Base-by-base conservation (phyloP, 2,329 filamentous ascomycete genomes). In the Alternaria angustiovoidea region DNA sequence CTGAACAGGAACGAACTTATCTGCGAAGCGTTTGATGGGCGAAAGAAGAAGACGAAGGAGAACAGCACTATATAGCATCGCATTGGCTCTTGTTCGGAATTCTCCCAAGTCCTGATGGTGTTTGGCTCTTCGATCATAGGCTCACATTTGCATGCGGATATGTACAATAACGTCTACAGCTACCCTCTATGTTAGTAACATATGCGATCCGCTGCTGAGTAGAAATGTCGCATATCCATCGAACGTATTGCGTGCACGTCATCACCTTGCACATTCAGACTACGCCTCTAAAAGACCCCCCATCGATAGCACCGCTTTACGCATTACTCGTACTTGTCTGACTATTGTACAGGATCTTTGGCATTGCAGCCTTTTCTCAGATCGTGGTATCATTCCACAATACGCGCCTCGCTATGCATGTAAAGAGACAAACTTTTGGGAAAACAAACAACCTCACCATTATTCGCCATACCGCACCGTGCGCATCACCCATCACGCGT, bases 391-490 rank as follows among this genome's bases (percentile, higher is more conserved):
- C 32, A 46, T 11, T 20, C 41, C 38, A 47, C 41, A 18, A 12
- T 61, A 26, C 38, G 47, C 63, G 55, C 63, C 57, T 61, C 57
- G 63, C 63, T 63, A 63, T 65, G 63, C 63, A 60, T 64, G 20
- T 38, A 39, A 53, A 46, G 12, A 38, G 54, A 41, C 28, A 44
- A 51, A 43, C 22, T 28, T 48, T 53, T 57, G 36, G n/a, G 28
- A 26, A 46, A 16, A 24, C 4, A 48, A 49, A n/a, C 36, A 22
- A 22, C n/a, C 16, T 55, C 43, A 9, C 18, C n/a, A n/a, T 41
- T 16, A 12, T 28, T 8, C 32, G 11, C 32, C 46, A 38, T 20
- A 38, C 12, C 32, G 20, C 32, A 14, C n/a, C 20, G 9, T 22
- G 26, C 12, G 9, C 39, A 52, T 55, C 16, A 22, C 44, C 18